Conservation (phyloP, 106 monocot genomes). For the Dendrobium huoshanense region DNA sequence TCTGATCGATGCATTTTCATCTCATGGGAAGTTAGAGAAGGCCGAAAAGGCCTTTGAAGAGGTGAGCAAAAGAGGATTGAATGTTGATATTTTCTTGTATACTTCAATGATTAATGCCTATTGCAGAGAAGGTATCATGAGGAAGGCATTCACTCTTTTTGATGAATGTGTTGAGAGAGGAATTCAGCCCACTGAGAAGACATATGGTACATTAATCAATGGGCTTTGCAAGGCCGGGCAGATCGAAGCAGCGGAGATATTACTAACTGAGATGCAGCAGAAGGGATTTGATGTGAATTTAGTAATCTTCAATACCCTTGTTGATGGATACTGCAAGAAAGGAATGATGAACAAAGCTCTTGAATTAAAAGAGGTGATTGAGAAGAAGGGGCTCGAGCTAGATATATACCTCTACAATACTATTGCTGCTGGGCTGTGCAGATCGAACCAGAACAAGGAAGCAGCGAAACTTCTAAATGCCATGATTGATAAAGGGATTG, state of each 20-base stretch:
- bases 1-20: conserved; percentile 38
- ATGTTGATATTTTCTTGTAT: conserved; percentile 51
- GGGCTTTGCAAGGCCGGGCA: conserved; percentile 72
- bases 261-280: conserved; percentile 61
- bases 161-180: conserved; percentile 65
- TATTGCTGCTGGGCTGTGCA: conserved; percentile 54
- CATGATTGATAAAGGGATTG: conserved; percentile 62
- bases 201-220: conserved; percentile 72
- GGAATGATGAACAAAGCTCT: conserved; percentile 59
- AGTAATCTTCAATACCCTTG: conserved; percentile 61
- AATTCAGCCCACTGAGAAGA: conserved; percentile 49
- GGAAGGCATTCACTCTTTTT: conserved; percentile 48
- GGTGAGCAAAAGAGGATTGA: conserved; percentile 32
- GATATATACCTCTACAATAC: conserved; percentile 72
- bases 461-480: conserved; percentile 48
- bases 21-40: conserved; percentile 27
- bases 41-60: conserved; percentile 51
- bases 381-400: conserved; percentile 58
- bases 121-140: conserved; percentile 58
- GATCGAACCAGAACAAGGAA: conserved; percentile 24
- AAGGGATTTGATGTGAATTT: conserved; percentile 64
- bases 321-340: conserved; percentile 78
- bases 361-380: conserved; percentile 42
- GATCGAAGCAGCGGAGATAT: conserved; percentile 53
- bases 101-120: conserved; percentile 63